These are phyloP conservation scores for Hirsutella rhossiliensis DNA, from an alignment of 2,329 filamentous ascomycete species.

Conservation along the genomic window DNA sequence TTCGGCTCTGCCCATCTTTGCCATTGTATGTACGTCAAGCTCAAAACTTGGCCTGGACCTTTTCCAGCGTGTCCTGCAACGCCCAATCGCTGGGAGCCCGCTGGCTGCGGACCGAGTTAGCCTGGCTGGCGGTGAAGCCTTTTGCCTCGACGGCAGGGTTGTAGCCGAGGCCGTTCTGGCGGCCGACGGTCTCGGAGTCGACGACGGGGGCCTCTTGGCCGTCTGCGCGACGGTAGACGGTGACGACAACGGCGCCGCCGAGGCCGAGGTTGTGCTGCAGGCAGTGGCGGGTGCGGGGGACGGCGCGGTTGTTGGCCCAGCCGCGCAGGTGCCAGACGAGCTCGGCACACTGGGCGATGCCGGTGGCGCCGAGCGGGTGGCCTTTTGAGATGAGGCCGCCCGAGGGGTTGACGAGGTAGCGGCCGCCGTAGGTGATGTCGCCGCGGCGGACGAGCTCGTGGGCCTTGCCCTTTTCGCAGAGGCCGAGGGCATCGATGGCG, in stretches of 20 bases:
- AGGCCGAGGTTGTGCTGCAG: constrained; percentile 91
- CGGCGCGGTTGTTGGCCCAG: constrained; percentile 83
- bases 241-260: constrained; percentile 81
- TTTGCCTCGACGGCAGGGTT: constrained; percentile 85
- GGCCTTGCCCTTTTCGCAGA: constrained; percentile 69
- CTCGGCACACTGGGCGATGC: constrained; percentile 92
- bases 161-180: constrained; percentile 63
- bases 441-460: constrained; percentile 81
- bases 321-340: constrained; percentile 90
- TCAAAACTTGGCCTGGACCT: constrained; percentile 14
- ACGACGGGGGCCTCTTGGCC: constrained; percentile 51
- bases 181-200: constrained; percentile 51
- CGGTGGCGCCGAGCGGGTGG: constrained; percentile 85
- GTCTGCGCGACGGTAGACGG: constrained; percentile 78
- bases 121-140: constrained; percentile 74
- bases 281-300: constrained; percentile 56
- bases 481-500: constrained; percentile 73
- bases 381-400: constrained; percentile 94
- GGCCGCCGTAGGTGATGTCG: constrained; percentile 83
- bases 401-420: constrained; percentile 80
- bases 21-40: too few species aligned
- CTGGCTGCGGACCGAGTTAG: constrained; percentile 57
- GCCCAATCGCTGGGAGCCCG: constrained; percentile 58
- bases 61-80: constrained; percentile 47
- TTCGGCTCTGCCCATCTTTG: too few species aligned